Base-by-base conservation (phyloP, 805 yeast species). In the Hanseniaspora mollemarum region DNA sequence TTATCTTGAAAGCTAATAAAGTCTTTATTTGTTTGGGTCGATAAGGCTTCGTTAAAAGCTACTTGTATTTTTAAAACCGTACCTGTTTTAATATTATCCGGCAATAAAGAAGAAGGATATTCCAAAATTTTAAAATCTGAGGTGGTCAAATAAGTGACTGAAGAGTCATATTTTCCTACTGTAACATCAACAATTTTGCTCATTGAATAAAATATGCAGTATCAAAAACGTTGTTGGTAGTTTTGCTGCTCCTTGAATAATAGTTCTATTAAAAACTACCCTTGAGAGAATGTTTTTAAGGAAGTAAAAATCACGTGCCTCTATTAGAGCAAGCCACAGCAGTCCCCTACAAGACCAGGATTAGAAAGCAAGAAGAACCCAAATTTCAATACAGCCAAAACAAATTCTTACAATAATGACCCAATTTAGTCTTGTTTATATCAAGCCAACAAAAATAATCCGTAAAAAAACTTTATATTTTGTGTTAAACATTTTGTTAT, bases 161-260 rank as follows among this genome's bases (percentile, higher is more conserved):
- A 87, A 12, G 96, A 95, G 63, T 92, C 98, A 41, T 90, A 73
- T 68, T 88, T 88, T 44, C 97, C 98, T 19, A 92, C 96, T 0
- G 96, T 88, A 35, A 90, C 74, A 39, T 94, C 82, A 10, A 88
- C 96, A 67, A 36, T 31, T 49, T 31, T 49, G 29, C 36, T 43
- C 53, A 36, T 49, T 3, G 6, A 19, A 12, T 16, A 8, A 28
- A 28, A 28, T 28, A 28, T 19, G 92, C 96, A 0, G 96, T 88
- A 35, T 92, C 74, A 39, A 94, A 81, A 10, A 88, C 96, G 67
- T 29, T 31, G 42, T 31, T 49, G 29, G 31, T 43, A 48, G 29
- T 49, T 3, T 9, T 26, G 15, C 10, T 49, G 29, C 36, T 43
- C 53, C 28, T 49, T 3, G 6, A 19, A 12, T 16, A 28, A 28